These are phyloP conservation scores for Coemansia sp. DNA, from an alignment of 192 early-diverging fungal species.

Conservation along the genomic window DNA sequence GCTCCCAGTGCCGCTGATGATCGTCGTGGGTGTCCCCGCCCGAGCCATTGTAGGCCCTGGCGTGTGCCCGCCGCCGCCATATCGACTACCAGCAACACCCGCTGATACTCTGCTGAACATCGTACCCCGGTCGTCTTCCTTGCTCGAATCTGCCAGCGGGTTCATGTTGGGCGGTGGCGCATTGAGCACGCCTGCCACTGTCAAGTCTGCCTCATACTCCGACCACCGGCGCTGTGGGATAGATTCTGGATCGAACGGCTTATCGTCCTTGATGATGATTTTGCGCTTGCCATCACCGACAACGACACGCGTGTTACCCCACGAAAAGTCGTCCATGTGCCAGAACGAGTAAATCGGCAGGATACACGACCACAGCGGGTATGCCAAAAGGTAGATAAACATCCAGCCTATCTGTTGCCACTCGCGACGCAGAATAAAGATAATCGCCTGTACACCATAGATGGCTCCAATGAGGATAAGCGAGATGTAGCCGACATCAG, in stretches of 20 bases:
- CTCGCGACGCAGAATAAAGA: constrained; percentile 76
- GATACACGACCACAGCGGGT: too few species aligned
- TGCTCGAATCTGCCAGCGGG: constrained; percentile 34
- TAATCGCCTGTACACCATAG: constrained; percentile 88
- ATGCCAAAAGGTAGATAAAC: constrained; percentile 65
- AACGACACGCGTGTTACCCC: too few species aligned
- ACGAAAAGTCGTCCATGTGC: too few species aligned
- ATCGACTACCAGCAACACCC: constrained; percentile 19
- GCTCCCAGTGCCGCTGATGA: constrained; percentile 35
- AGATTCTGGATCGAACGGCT: too few species aligned
- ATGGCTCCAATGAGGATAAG: constrained; percentile 78
- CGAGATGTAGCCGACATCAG: constrained; percentile 51
- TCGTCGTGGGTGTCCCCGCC: constrained; percentile 35
- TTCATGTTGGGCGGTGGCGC: constrained; percentile 55
- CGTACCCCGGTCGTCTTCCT: constrained; percentile 36
- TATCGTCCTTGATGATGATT: too few species aligned
- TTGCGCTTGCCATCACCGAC: too few species aligned
- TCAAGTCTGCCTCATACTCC: constrained; percentile 81
- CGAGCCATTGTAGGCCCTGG: constrained; percentile 24
- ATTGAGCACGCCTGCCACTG: constrained; percentile 49
- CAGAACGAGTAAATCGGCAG: too few species aligned
- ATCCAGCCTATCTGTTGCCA: constrained; percentile 84
- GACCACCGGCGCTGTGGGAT: constrained; percentile 66
- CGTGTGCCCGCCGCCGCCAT: constrained; percentile 16
- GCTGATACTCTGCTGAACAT: constrained; percentile 31